Evolutionary conservation across 2,329 filamentous ascomycete genomes (phyloP).

Genomic region (Rhynchosporium agropyri): DNA sequence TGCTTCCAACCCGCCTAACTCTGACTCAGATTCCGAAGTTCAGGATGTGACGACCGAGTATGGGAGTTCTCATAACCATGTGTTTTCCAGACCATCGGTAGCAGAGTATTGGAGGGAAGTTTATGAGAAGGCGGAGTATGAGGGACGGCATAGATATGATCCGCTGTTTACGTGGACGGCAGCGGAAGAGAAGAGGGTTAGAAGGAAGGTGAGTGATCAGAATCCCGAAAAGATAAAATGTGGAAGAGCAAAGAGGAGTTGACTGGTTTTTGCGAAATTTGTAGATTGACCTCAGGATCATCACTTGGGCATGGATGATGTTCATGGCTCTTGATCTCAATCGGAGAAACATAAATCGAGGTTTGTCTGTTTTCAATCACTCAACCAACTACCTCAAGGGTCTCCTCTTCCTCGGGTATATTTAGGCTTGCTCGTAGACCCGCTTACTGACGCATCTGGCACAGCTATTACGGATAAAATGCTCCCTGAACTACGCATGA

Average conservation of each 20-base stretch:
- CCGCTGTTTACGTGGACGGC: slow-evolving; percentile 24
- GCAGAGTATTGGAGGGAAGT: slow-evolving; percentile 22
- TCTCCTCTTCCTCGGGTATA: too few relatives aligned
- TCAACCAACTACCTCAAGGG: too few relatives aligned
- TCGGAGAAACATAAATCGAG: slow-evolving; percentile 21
- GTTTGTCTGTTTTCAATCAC: background rate
- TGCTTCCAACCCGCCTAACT: background rate
- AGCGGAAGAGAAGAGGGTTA: slow-evolving; percentile 27
- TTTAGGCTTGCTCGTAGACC: too few relatives aligned
- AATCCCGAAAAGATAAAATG: background rate
- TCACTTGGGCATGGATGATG: slow-evolving; percentile 23
- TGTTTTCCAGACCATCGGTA: slow-evolving; percentile 12
- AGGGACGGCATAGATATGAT: slow-evolving; percentile 29
- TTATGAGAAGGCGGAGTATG: slow-evolving; percentile 30
- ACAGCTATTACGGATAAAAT: slow-evolving; percentile 40
- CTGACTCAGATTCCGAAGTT: slow-evolving; percentile 14
- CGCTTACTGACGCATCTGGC: background rate
- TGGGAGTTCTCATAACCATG: slow-evolving; percentile 16
- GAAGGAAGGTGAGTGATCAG: slow-evolving; percentile 15
- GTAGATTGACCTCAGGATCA: slow-evolving; percentile 18
- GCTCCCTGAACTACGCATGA: slow-evolving; percentile 52
- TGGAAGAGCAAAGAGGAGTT: background rate
- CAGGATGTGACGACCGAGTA: slow-evolving; percentile 14
- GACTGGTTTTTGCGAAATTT: background rate
- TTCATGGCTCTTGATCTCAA: slow-evolving; percentile 22